Evolutionary conservation across 306 rosid genomes (phyloP).

Genomic region (Acacia confusa): DNA sequence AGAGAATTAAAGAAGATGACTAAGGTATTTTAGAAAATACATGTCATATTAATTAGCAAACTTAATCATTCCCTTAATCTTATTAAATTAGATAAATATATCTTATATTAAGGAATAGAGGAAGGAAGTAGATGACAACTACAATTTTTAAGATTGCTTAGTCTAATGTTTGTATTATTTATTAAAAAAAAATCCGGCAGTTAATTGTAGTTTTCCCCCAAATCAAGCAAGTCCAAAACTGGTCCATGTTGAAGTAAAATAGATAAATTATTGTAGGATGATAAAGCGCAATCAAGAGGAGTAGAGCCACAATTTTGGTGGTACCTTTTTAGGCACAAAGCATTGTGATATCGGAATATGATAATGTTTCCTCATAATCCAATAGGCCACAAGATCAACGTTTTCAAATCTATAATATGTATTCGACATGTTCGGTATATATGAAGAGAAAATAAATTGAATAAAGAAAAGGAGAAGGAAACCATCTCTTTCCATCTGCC

Average conservation of each 20-base stretch:
- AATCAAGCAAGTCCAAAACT: not conserved
- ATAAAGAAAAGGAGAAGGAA: too few relatives aligned
- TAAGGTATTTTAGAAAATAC: too few relatives aligned
- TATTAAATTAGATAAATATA: too few relatives aligned
- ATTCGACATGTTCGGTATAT: not conserved
- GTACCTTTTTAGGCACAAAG: not conserved
- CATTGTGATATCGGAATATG: not conserved
- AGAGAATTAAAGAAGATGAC: too few relatives aligned
- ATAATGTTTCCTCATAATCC: not conserved
- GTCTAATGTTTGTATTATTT: not conserved
- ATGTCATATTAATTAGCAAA: too few relatives aligned
- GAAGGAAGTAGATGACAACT: not conserved
- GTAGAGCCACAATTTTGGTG: constrained; percentile 3
- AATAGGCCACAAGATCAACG: not conserved
- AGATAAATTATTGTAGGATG: constrained; percentile 44
- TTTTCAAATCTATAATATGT: not conserved
- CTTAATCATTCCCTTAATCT: too few relatives aligned
- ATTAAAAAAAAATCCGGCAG: not conserved
- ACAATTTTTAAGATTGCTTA: not conserved
- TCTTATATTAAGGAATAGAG: too few relatives aligned
- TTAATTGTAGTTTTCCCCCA: not conserved
- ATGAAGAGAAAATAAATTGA: too few relatives aligned
- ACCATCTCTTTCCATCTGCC: not conserved
- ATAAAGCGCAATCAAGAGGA: constrained; percentile 38
- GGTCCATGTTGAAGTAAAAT: not conserved